Evolutionary conservation across 1,284 basidiomycete genomes (phyloP), one percentile per base, ranked within the genome.

Genomic region (Puccinia coronata): DNA sequence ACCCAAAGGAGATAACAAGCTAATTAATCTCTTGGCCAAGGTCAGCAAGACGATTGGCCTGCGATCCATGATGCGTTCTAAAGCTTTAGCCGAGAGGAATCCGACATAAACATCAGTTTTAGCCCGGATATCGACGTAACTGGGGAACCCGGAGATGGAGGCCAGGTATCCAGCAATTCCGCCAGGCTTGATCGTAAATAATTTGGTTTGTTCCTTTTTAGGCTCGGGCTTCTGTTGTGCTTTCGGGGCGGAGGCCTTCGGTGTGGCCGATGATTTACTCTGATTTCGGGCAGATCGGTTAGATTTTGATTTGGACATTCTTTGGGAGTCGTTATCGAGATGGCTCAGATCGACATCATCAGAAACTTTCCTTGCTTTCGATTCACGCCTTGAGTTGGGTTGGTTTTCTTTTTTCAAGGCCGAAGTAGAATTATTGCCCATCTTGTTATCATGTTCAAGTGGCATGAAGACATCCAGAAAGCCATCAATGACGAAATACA

Each of bases 141-240:
- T 96, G 23, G 95, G 92, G 51, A 93, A 94, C 82, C 92, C 92
- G 82, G 94, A 94, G 5, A 99, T 89, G 0, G 95, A 96, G 20
- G 95, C 93, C n/a, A 99, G 89, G 86, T 99, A 99, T 4, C 97
- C 97, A 1, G 96, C 96, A 78, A 99, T 96, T 0, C 97, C 96
- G 80, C 96, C 96, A n/a, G 95, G 92, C 84, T 96, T 97, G 34
- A 98, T 93, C 0, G 93, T 96, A 86, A 96, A 99, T 41, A 99
- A 88, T 18, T 82, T 83, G 57, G 82, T 86, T 43, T 84, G 84
- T 12, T 83, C 83, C 49, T 41, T 55, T 36, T 53, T 34, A 2
- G 41, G 67, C 20, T 53, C 43, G 14, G 34, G 3, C 49, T 72
- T 72, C 18, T 51, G 70, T 34, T 55, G 51, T 3, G 72, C 9